Conservation (phyloP, 805 yeast genomes). For the Candida montana region DNA sequence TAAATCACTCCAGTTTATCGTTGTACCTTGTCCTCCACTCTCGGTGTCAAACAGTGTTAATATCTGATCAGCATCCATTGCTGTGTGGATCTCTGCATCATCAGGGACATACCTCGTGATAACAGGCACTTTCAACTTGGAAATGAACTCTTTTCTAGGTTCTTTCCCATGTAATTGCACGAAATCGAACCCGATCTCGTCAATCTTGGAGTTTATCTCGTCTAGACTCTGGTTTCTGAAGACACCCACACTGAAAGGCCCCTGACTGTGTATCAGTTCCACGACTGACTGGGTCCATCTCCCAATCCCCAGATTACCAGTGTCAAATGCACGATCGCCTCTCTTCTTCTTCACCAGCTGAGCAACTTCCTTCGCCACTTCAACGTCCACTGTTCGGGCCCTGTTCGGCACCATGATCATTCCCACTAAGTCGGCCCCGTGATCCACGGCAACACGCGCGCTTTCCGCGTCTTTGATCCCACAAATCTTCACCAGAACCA, state of each 20-base stretch:
- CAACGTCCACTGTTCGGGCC: conserved; percentile 56
- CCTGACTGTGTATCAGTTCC: conserved; percentile 28
- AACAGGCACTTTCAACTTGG: conserved; percentile 44
- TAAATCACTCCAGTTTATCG: conserved; percentile 66
- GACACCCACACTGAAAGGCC: conserved; percentile 83
- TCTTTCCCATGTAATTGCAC: conserved; percentile 88
- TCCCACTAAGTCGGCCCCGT: conserved; percentile 77
- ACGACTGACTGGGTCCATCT: conserved; percentile 11
- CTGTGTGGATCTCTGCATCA: conserved; percentile 35
- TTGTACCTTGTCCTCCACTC: conserved; percentile 85
- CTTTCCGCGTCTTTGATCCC: conserved; percentile 68
- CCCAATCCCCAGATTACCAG: not conserved
- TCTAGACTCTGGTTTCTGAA: conserved; percentile 75
- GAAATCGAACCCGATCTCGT: conserved; percentile 54
- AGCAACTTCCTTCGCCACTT: conserved; percentile 43
- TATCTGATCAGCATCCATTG: conserved; percentile 34
- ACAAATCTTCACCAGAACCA: conserved; percentile 70
- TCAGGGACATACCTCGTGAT: conserved; percentile 69
- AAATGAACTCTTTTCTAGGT: conserved; percentile 39
- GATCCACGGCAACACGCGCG: conserved; percentile 61
- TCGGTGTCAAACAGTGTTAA: conserved; percentile 79
- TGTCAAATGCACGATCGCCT: not conserved
- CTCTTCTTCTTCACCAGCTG: conserved; percentile 24
- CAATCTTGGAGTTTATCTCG: conserved; percentile 42
- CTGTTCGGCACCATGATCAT: conserved; percentile 83